Evolutionary conservation across 306 rosid species (phyloP).

Genomic region (Prunus campanulata): DNA sequence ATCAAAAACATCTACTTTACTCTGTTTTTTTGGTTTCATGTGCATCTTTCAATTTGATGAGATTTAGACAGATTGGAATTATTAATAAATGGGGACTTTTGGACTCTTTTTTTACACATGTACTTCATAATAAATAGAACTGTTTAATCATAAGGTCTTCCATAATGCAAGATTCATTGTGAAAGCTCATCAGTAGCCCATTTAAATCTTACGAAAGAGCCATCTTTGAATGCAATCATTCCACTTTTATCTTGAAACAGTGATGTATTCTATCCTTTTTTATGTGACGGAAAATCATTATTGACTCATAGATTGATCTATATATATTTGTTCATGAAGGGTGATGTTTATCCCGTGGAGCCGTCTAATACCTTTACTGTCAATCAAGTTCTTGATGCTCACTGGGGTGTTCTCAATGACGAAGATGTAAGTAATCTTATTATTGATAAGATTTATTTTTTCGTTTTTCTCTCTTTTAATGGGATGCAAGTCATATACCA

Average conservation of each 20-base stretch:
- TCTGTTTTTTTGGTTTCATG: neutral
- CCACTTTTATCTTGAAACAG: neutral
- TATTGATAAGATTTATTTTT: slow-evolving; percentile 7
- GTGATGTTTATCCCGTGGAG: slow-evolving; percentile 93
- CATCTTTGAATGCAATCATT: neutral
- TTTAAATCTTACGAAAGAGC: neutral
- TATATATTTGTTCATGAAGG: slow-evolving; percentile 38
- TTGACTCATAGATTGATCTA: neutral
- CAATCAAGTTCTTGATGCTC: slow-evolving; percentile 82
- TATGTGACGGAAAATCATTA: slow-evolving; percentile 19
- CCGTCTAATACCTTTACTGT: slow-evolving; percentile 46
- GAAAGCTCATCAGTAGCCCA: neutral
- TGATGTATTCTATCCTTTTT: slow-evolving; percentile 18
- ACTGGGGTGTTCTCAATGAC: slow-evolving; percentile 80
- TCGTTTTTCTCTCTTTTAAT: slow-evolving; percentile 5
- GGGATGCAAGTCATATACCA: neutral
- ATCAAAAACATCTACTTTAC: too few relatives aligned
- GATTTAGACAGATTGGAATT: neutral
- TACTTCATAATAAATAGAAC: neutral
- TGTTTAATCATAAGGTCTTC: neutral
- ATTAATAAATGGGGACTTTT: neutral
- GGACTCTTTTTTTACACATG: neutral
- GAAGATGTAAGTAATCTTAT: slow-evolving; percentile 62
- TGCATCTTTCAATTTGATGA: neutral
- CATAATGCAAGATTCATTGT: neutral